Evolutionary conservation across 768 basidiomycete genomes (phyloP).

Genomic region (Boletus sp.): DNA sequence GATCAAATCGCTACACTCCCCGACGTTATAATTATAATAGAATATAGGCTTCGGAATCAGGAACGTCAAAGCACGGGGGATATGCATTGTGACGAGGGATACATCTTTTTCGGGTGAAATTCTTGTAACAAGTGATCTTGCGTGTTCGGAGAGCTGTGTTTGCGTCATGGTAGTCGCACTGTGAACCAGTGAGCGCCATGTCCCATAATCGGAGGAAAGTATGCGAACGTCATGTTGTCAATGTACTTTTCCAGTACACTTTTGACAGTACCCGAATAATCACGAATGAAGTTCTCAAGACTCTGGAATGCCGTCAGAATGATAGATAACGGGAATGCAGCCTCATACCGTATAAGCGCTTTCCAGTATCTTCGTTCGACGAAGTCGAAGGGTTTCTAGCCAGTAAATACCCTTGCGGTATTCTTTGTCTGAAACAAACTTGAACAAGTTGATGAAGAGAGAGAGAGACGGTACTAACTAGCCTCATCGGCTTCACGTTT

Average conservation of each 20-base stretch:
- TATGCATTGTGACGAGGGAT: slow-evolving; percentile 50
- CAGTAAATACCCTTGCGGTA: slow-evolving; percentile 89
- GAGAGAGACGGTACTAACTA: slow-evolving; percentile 43
- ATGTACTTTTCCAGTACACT: slow-evolving; percentile 67
- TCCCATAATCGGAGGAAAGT: background rate
- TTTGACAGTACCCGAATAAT: slow-evolving; percentile 65
- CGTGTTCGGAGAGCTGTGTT: slow-evolving; percentile 68
- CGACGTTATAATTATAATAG: slow-evolving; percentile 78
- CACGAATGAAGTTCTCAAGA: slow-evolving; percentile 74
- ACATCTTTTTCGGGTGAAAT: slow-evolving; percentile 75
- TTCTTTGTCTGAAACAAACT: slow-evolving; percentile 64
- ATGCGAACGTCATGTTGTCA: slow-evolving; percentile 65
- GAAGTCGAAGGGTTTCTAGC: slow-evolving; percentile 85
- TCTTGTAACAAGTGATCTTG: slow-evolving; percentile 55
- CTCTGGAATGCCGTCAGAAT: slow-evolving; percentile 48
- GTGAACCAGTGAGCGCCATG: slow-evolving; percentile 1
- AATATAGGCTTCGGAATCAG: slow-evolving; percentile 69
- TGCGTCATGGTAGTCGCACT: slow-evolving; percentile 80
- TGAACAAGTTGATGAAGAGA: background rate
- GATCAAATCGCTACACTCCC: slow-evolving; percentile 83
- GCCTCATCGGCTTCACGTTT: slow-evolving; percentile 93
- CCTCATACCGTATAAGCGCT: slow-evolving; percentile 70
- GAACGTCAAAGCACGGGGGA: slow-evolving; percentile 60
- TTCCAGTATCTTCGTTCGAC: slow-evolving; percentile 78
- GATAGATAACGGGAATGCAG: background rate